phyloP scores from a whole-genome alignment of 2,329 filamentous ascomycete genomes.

The Cyclaneusma minus region DNA sequence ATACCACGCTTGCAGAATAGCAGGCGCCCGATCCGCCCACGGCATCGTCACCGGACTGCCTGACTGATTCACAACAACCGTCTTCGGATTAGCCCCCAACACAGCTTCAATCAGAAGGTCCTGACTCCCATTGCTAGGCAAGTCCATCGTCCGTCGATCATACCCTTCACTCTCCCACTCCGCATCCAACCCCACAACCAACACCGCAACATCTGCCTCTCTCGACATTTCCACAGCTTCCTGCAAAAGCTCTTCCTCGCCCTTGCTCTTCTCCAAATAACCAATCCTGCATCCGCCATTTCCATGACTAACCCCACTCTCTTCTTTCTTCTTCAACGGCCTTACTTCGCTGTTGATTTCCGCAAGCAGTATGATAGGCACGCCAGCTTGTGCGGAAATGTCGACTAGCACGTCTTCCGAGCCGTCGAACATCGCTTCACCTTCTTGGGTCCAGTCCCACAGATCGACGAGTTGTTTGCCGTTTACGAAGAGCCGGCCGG shows the following conservation, averaged over 20 bases:
- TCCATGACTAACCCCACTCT: constrained; percentile 41
- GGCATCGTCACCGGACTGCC: constrained; percentile 57
- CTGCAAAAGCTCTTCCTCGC: constrained; percentile 40
- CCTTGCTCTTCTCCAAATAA: constrained; percentile 49
- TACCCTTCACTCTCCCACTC: constrained; percentile 68
- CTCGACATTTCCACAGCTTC: constrained; percentile 47
- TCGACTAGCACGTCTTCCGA: constrained; percentile 48
- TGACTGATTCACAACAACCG: constrained; percentile 54
- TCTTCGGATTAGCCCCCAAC: constrained; percentile 44
- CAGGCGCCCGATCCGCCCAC: constrained; percentile 48
- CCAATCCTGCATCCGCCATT: constrained; percentile 60
- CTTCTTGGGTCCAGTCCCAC: constrained; percentile 55
- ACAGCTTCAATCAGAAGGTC: constrained; percentile 49
- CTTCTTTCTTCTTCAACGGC: constrained; percentile 41
- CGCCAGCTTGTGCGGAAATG: constrained; percentile 40
- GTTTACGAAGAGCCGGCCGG: constrained; percentile 44
- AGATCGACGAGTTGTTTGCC: constrained; percentile 44
- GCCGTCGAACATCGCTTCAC: constrained; percentile 57
- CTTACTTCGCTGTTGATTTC: constrained; percentile 53
- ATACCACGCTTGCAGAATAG: constrained; percentile 58
- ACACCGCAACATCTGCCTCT: constrained; percentile 48
- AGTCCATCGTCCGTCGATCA: constrained; percentile 45
- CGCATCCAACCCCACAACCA: constrained; percentile 54
- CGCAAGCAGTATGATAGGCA: constrained; percentile 43
- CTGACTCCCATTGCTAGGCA: constrained; percentile 39